phyloP scores from a whole-genome alignment of 805 yeast species.

The Huiozyma sinensis region DNA sequence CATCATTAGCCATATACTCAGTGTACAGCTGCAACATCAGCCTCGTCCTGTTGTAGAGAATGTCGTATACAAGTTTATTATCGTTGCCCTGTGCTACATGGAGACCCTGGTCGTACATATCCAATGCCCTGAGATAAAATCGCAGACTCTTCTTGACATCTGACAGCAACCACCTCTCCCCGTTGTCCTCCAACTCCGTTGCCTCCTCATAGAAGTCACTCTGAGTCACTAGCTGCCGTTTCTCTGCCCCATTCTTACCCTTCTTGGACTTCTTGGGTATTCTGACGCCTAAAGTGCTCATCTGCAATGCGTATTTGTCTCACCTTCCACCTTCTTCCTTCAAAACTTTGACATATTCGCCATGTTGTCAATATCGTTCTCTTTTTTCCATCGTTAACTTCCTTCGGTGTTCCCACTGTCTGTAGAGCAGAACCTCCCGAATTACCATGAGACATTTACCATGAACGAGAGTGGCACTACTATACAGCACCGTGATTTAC shows the following conservation, averaged over 20 bases:
- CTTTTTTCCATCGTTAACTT: too few species aligned
- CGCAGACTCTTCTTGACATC: constrained; percentile 24
- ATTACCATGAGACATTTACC: too few species aligned
- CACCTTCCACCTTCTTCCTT: too few species aligned
- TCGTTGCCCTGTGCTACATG: constrained; percentile 13
- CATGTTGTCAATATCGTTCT: too few species aligned
- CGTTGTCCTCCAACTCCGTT: constrained; percentile 25
- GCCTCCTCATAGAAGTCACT: constrained; percentile 27
- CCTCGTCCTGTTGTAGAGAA: constrained; percentile 24
- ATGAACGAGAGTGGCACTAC: too few species aligned
- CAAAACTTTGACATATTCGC: too few species aligned
- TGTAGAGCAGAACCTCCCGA: too few species aligned
- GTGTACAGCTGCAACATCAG: constrained; percentile 21
- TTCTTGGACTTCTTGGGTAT: constrained; percentile 6
- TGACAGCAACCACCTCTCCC: constrained; percentile 28
- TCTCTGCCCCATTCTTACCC: constrained; percentile 1
- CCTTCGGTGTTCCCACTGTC: too few species aligned
- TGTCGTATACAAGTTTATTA: constrained; percentile 28
- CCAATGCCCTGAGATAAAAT: constrained; percentile 19
- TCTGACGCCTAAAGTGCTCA: neutral
- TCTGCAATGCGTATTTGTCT: too few species aligned
- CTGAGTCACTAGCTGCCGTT: constrained; percentile 13
- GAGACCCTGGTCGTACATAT: constrained; percentile 27
- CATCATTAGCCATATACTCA: constrained; percentile 22
- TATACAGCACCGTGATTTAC: too few species aligned